Evolutionary conservation across 805 yeast genomes (phyloP).

Genomic region (Candida schatavii): DNA sequence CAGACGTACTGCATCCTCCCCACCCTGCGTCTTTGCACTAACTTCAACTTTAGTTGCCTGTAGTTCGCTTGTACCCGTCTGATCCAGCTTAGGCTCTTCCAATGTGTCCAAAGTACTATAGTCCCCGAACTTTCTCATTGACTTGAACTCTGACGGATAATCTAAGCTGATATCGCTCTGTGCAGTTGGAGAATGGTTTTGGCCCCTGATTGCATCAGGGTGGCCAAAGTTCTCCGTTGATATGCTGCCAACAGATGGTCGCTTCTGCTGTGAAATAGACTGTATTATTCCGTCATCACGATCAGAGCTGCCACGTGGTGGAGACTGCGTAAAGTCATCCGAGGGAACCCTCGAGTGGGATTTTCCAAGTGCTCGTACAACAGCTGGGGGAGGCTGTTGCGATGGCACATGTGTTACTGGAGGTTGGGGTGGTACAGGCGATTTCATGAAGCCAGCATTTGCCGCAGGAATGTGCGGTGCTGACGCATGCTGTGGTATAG

Average conservation of each 20-base stretch:
- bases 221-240: conserved; percentile 18
- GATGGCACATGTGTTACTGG: too few relatives aligned
- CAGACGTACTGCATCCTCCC: too few relatives aligned
- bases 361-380: too few relatives aligned
- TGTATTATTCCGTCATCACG: not conserved
- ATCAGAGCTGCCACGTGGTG: too few relatives aligned
- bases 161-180: conserved; percentile 33
- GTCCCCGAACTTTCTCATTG: conserved; percentile 8
- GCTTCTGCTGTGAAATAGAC: conserved; percentile 10
- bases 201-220: conserved; percentile 11
- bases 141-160: conserved; percentile 26
- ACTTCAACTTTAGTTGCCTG: conserved; percentile 5
- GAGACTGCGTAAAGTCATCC: too few relatives aligned
- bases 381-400: not conserved
- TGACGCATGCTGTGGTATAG: not conserved
- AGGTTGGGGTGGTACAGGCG: too few relatives aligned
- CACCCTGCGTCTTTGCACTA: too few relatives aligned
- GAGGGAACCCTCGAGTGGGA: too few relatives aligned
- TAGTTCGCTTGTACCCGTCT: too few relatives aligned
- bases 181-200: conserved; percentile 25
- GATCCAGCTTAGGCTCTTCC: too few relatives aligned
- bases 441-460: not conserved
- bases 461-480: not conserved
- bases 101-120: not conserved
- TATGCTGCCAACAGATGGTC: conserved; percentile 21